Percentiles rank a stretch among this genome's conserved stretches.
Conservation (phyloP, 2,329 filamentous ascomycete genomes). For the Thielaviopsis cerberus region DNA sequence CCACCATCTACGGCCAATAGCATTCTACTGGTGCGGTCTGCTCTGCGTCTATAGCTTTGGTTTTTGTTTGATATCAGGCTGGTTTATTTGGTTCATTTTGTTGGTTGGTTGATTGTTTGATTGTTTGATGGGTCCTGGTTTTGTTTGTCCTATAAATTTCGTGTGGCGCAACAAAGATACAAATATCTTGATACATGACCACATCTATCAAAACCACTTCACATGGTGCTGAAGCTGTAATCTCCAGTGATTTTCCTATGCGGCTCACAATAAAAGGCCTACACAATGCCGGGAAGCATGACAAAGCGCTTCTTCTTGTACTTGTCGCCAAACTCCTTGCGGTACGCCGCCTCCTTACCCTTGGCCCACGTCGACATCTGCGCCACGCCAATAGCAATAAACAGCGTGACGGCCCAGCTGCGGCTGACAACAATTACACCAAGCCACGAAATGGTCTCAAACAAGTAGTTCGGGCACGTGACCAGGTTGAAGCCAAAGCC, state of each 20-base stretch:
- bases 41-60: neutral
- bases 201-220: neutral
- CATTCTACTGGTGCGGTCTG: neutral
- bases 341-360: slow-evolving; percentile 81
- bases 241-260: neutral
- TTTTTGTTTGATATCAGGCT: neutral
- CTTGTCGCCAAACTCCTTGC: slow-evolving; percentile 76
- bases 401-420: slow-evolving; percentile 60
- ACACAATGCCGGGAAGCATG: slow-evolving; percentile 64
- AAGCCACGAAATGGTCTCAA: slow-evolving; percentile 73
- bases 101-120: neutral
- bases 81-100: neutral
- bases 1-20: neutral
- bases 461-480: slow-evolving; percentile 95
- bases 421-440: slow-evolving; percentile 65
- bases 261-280: slow-evolving; percentile 14
- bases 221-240: too few species aligned
- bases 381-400: slow-evolving; percentile 50
- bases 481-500: slow-evolving; percentile 74
- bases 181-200: neutral
- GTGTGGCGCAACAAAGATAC: neutral
- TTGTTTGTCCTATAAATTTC: neutral
- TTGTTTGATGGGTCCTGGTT: too few species aligned
- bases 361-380: slow-evolving; percentile 80
- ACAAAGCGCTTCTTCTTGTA: slow-evolving; percentile 88